Percentiles rank a stretch among this genome's conserved stretches.
Conservation (phyloP, 2,329 filamentous ascomycete genomes). For the Coniella lustricola region DNA sequence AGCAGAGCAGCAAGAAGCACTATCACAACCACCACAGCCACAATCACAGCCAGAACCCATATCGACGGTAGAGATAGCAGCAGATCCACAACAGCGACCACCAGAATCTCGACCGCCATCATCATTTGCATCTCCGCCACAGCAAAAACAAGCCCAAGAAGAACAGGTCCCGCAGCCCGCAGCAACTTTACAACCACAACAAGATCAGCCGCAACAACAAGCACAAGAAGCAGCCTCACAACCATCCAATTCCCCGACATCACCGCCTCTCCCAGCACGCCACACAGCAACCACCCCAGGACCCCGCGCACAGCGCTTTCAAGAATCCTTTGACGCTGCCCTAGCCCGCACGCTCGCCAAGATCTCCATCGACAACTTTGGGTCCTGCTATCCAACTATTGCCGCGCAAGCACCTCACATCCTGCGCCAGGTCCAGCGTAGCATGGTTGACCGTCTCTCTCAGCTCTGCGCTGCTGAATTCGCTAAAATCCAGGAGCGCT, state of each 20-base stretch:
- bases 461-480: slow-evolving; percentile 53
- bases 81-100: no score
- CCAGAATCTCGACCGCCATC: no score
- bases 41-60: background rate
- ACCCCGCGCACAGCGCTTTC: slow-evolving; percentile 48
- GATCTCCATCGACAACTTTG: slow-evolving; percentile 50
- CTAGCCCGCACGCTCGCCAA: slow-evolving; percentile 48
- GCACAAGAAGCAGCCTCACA: background rate
- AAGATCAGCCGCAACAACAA: background rate
- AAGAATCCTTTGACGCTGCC: slow-evolving; percentile 44
- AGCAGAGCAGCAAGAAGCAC: no score
- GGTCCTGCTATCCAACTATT: slow-evolving; percentile 56
- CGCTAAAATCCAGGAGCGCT: slow-evolving; percentile 41
- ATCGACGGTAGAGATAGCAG: background rate
- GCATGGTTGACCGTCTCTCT: slow-evolving; percentile 50
- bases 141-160: background rate
- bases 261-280: slow-evolving; percentile 34
- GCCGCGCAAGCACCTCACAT: slow-evolving; percentile 41
- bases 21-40: background rate
- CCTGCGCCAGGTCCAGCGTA: slow-evolving; percentile 47
- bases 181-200: background rate
- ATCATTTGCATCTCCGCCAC: background rate
- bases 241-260: slow-evolving; percentile 17
- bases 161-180: background rate
- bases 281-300: slow-evolving; percentile 43